These are phyloP conservation scores for Heliosperma pusillum DNA, from an alignment of 148 eudicot species.

Conservation along the genomic window DNA sequence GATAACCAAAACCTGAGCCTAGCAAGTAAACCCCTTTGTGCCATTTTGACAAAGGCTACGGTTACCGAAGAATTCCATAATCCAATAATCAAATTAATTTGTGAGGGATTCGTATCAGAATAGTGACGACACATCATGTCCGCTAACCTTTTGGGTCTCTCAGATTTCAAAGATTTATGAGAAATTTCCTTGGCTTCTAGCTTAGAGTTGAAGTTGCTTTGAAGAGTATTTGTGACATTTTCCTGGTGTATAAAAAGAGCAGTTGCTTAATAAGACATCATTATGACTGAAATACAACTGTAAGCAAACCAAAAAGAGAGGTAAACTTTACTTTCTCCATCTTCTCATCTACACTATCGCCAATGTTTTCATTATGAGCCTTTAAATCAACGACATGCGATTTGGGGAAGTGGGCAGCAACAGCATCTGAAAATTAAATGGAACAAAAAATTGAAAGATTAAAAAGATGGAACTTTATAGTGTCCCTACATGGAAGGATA, in stretches of 20 bases:
- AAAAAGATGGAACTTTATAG: not conserved
- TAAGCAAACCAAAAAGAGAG: not conserved
- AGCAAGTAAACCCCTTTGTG: too few species aligned
- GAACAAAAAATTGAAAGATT: not conserved
- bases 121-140: not conserved
- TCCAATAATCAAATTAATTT: too few species aligned
- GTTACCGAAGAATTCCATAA: too few species aligned
- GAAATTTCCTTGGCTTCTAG: slow-evolving; percentile 18
- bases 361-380: slow-evolving; percentile 23
- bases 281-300: not conserved
- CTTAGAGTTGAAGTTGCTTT: slow-evolving; percentile 18
- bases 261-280: slow-evolving; percentile 1
- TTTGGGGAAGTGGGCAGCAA: slow-evolving; percentile 15
- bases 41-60: too few species aligned
- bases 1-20: too few species aligned
- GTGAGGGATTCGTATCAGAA: too few species aligned
- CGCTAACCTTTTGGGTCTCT: slow-evolving; percentile 60
- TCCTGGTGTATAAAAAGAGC: slow-evolving; percentile 25
- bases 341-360: slow-evolving; percentile 13
- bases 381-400: slow-evolving; percentile 12
- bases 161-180: slow-evolving; percentile 26
- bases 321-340: slow-evolving; percentile 36
- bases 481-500: not conserved
- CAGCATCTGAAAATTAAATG: slow-evolving; percentile 17
- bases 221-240: slow-evolving; percentile 19